Conservation (phyloP, 2,329 filamentous ascomycete genomes). For the Orbilia blumenaviensis region DNA sequence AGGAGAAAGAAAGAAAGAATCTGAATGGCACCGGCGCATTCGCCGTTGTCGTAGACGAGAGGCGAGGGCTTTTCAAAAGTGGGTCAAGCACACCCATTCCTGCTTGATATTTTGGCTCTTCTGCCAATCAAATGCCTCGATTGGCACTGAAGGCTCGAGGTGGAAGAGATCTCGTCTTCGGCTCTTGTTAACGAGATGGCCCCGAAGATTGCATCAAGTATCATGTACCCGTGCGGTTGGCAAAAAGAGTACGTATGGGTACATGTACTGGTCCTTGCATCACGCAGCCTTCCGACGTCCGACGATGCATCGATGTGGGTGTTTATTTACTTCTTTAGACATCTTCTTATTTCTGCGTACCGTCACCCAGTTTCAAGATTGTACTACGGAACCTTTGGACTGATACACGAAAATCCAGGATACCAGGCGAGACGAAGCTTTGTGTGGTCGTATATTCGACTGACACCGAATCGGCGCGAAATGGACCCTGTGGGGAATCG, state of each 20-base stretch:
- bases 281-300: slow-evolving; percentile 29
- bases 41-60: slow-evolving; percentile 41
- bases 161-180: slow-evolving; percentile 52
- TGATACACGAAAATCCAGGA: slow-evolving; percentile 3
- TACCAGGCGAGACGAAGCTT: too few species aligned
- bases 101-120: slow-evolving; percentile 25
- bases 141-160: slow-evolving; percentile 5
- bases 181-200: slow-evolving; percentile 50
- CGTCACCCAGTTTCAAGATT: slow-evolving; percentile 51
- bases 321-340: slow-evolving; percentile 11
- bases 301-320: too few species aligned
- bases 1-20: slow-evolving; percentile 26
- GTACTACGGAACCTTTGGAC: slow-evolving; percentile 47
- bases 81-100: slow-evolving; percentile 47
- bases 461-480: neutral
- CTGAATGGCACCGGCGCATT: slow-evolving; percentile 28
- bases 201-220: slow-evolving; percentile 27
- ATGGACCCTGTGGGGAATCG: slow-evolving; percentile 12
- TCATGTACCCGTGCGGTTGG: slow-evolving; percentile 38
- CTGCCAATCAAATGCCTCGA: slow-evolving; percentile 36
- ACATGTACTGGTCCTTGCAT: slow-evolving; percentile 49
- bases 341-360: slow-evolving; percentile 5
- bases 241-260: too few species aligned
- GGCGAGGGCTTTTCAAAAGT: slow-evolving; percentile 11
- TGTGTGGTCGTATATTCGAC: neutral